phyloP scores from a whole-genome alignment of 345 rosid genomes.

The Garcia nutans region DNA sequence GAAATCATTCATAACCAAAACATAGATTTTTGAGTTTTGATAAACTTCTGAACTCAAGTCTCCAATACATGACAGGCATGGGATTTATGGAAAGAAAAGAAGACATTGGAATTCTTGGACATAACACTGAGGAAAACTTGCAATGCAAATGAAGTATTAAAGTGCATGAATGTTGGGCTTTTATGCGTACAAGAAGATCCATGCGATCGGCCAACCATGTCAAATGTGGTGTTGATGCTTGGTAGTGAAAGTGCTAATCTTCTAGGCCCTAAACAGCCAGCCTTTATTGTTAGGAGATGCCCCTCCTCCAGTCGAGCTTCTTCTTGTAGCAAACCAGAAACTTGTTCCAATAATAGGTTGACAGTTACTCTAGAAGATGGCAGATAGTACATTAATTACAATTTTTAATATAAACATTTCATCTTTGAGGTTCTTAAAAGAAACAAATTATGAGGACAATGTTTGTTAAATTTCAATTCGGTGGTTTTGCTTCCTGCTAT shows the following conservation, averaged over 20 bases:
- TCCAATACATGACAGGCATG: conserved; percentile 11
- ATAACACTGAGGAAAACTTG: conserved; percentile 10
- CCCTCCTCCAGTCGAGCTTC: conserved; percentile 46
- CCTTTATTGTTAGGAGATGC: conserved; percentile 20
- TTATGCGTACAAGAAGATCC: conserved; percentile 30
- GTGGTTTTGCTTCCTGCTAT: too few relatives aligned
- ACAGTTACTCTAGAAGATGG: conserved; percentile 55
- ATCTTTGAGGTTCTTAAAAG: too few relatives aligned
- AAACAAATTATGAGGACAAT: too few relatives aligned
- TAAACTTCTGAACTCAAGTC: not conserved
- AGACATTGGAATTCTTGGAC: conserved; percentile 20
- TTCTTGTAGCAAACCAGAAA: conserved; percentile 46
- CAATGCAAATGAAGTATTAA: conserved; percentile 11
- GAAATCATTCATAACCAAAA: too few relatives aligned
- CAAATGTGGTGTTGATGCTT: conserved; percentile 21
- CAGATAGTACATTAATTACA: conserved; percentile 24
- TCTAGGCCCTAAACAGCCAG: conserved; percentile 21
- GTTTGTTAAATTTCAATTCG: too few relatives aligned
- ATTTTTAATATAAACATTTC: too few relatives aligned
- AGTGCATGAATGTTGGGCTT: conserved; percentile 17
- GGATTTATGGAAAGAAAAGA: conserved; percentile 25
- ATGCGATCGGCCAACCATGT: conserved; percentile 14
- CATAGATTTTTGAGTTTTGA: not conserved
- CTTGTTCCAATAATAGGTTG: conserved; percentile 43
- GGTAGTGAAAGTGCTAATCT: conserved; percentile 18